These are phyloP conservation scores for Saturnispora sanitii DNA, from an alignment of 805 yeast species.

Conservation along the genomic window DNA sequence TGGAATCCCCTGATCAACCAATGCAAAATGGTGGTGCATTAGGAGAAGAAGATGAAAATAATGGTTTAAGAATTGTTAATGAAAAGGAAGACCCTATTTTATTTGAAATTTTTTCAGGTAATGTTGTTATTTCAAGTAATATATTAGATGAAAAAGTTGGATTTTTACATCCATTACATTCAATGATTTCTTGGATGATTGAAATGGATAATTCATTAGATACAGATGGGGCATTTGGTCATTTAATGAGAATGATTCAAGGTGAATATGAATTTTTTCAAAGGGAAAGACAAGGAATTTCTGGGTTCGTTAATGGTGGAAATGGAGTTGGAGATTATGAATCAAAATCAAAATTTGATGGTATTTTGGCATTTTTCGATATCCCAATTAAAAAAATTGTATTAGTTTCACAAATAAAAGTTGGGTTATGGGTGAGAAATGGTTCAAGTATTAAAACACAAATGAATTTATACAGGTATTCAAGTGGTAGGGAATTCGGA, in stretches of 20 bases:
- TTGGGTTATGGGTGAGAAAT: conserved; percentile 91
- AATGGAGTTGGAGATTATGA: conserved; percentile 3
- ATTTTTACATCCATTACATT: conserved; percentile 72
- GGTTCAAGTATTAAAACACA: conserved; percentile 78
- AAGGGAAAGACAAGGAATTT: conserved; percentile 5
- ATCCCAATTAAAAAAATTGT: conserved; percentile 72
- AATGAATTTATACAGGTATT: conserved; percentile 63
- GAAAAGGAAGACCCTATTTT: conserved; percentile 21
- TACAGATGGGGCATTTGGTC: conserved; percentile 10
- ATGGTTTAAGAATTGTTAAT: conserved; percentile 4
- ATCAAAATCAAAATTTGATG: conserved; percentile 12
- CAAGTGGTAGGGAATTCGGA: conserved; percentile 76
- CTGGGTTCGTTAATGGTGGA: too few relatives aligned
- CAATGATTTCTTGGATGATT: conserved; percentile 60
- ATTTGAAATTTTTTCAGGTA: conserved; percentile 17
- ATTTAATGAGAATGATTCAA: conserved; percentile 14
- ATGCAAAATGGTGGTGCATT: too few relatives aligned
- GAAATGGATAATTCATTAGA: conserved; percentile 35
- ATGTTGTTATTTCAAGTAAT: conserved; percentile 28
- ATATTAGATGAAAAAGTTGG: conserved; percentile 45
- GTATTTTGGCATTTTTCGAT: conserved; percentile 40
- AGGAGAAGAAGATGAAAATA: conserved; percentile 5
- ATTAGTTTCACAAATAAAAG: conserved; percentile 69
- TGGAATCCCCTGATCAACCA: conserved; percentile 7
- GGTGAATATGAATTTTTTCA: conserved; percentile 15